These are phyloP conservation scores for Penicillium mononematosum DNA, from an alignment of 495 filamentous ascomycete genomes.

Conservation along the genomic window DNA sequence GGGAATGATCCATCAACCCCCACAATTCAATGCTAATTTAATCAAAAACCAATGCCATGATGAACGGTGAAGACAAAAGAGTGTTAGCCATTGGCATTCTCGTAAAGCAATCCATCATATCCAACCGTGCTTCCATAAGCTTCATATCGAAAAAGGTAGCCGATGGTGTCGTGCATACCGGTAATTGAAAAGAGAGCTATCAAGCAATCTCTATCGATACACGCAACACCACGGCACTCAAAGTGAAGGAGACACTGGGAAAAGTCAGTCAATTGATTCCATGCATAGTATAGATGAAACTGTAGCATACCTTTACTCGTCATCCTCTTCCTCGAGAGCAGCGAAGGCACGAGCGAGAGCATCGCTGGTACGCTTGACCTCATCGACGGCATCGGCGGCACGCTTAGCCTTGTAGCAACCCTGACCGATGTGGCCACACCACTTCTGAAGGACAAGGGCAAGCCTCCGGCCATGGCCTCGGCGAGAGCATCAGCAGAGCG, in stretches of 20 bases:
- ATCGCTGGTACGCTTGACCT: conserved; percentile 40
- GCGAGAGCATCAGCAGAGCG: conserved; percentile 52
- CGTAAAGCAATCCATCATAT: not conserved
- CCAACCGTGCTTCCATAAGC: not conserved
- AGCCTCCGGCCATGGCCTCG: conserved; percentile 40
- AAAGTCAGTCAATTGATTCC: not conserved
- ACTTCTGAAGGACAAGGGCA: conserved; percentile 32
- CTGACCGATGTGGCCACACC: conserved; percentile 44
- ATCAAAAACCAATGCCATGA: conserved; percentile 5
- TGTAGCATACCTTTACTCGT: conserved; percentile 26
- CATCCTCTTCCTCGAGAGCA: conserved; percentile 28
- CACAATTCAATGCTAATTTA: not conserved
- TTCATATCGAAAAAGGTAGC: not conserved
- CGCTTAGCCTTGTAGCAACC: conserved; percentile 49
- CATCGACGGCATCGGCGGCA: conserved; percentile 39
- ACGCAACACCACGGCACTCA: not conserved
- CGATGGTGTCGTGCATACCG: not conserved
- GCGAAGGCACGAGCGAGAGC: conserved; percentile 44
- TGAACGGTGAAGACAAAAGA: conserved; percentile 22
- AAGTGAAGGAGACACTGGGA: not conserved
- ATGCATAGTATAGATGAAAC: not conserved
- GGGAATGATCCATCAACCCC: conserved; percentile 1
- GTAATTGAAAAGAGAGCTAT: not conserved
- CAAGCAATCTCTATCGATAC: not conserved
- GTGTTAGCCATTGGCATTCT: conserved; percentile 19